Base-by-base conservation (phyloP, 1,284 basidiomycete genomes). In the Malassezia arunalokei region DNA sequence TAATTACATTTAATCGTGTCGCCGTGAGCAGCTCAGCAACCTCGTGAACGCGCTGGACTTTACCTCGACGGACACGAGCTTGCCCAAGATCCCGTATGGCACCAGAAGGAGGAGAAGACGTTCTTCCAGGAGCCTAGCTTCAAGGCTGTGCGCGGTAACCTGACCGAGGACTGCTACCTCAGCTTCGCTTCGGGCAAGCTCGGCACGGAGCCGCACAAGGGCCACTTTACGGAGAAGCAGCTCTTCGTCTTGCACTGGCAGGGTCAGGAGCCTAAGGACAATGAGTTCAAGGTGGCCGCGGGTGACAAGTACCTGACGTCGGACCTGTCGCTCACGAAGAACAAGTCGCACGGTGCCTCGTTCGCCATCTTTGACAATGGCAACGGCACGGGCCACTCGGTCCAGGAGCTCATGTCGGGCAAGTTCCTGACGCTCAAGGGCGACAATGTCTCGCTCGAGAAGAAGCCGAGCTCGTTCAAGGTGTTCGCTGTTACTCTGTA, bases 21-120 rank as follows among this genome's bases (percentile, higher is more conserved):
- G 65, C n/a, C 54, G 65, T 27, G 32, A 51, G 17, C 58, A 66
- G 37, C 57, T 67, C 29, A 55, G 56, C 17, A 56, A 66, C 42
- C 54, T 67, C 20, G 58, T 58, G 8, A 44, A 56, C 15, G 62
- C 62, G 56, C 66, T 67, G 41, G 65, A 67, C 49, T 67, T 67
- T 41, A 47, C 43, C 17, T 45, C 47, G 28, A 41, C 44, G 9
- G 54, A 64, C 52, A 43, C 37, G 14, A 51, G 42, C 20, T 24
- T 43, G 37, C 43, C 58, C 15, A 28, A 24, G 35, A 43, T 60
- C 1, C 41, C 50, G 12, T 47, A 56, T 29, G 56, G 37, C 27
- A 30, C 24, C 40, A 42, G 47, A 15, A 27, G 14, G 35, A 49
- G 49, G 44, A 57, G n/a, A 50, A 49, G 44, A 42, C 41, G 28